Base-by-base conservation (phyloP, 2,329 filamentous ascomycete species). In the Venturia pyrina region DNA sequence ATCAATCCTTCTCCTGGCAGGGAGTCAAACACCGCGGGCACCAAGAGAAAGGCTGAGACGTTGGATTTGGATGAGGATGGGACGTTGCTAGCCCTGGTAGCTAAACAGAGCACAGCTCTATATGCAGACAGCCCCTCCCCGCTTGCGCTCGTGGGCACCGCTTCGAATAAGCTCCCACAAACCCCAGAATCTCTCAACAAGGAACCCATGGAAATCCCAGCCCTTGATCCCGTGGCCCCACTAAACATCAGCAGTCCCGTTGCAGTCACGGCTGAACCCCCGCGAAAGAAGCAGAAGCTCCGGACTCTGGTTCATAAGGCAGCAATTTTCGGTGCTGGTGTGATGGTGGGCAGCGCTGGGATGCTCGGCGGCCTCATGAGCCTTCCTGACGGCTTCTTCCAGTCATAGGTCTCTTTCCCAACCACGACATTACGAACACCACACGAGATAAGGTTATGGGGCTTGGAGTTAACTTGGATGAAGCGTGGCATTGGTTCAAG, bases 11-110 rank as follows among this genome's bases (percentile, higher is more conserved):
- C 60, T 44, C 40, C 37, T 44, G 19, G n/a, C 6, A 46, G 21
- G 37, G 40, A 43, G 21, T 28, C 37, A 40, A 17, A 28, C 34
- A 32, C 13, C 4, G 28, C 34, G 28, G 57, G 56, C 28, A 40
- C 41, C 4, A 66, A 66, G 46, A 57, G 64, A 61, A 66, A 66
- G 44, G 64, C 64, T n/a, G 59, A 66, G 4, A 21, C 6, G 19
- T 24, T 43, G 46, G 50, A 57, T 21, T 5, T 28, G 8, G 50
- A 28, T 28, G 28, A 28, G 28, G 28, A 57, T n/a, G 56, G 62
- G 6, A 8, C 13, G 11, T 24, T 53, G 43, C 24, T 28, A 8
- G 13, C 19, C 24, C 11, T 28, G 4, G 43, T 46, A 50, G 11
- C 41, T 1, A 24, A 19, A 3, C 32, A 37, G 44, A 7, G 24